Base-by-base conservation (phyloP, 108 stramenopile species). In the Cylindrotheca fusiformis region DNA sequence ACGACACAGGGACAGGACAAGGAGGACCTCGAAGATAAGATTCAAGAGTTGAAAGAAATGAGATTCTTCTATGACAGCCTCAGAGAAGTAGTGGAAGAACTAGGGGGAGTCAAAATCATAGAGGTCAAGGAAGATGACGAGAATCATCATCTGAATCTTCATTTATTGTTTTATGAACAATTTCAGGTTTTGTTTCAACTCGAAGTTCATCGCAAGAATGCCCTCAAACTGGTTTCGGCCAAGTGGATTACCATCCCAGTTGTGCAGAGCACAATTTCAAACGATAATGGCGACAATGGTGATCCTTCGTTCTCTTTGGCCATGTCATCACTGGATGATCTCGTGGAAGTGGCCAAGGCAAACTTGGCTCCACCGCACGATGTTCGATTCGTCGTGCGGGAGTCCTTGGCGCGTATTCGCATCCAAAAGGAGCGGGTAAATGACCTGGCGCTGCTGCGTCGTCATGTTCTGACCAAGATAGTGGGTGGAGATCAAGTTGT, bases 21-120 rank as follows among this genome's bases (percentile, higher is more conserved):
- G 26, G 41, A 58, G 10, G 63, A 75, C 19, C 51, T 81, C 31
- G 54, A 70, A 53, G 36, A 72, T 26, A 78, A 72, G 65, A 63
- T 65, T n/a, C 25, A 59, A 2, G 80, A 86, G 47, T 58, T 83
- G 41, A 58, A 66, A 26, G 66, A 81, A 54, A 79, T 80, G 62
- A 51, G 56, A 22, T 66, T 68, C 0, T 86, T 72, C 48, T 86
- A 86, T 53, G 60, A 78, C 44, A 75, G 76, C 6, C 73, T 83
- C 30, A 45, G 80, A 28, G 74, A 83, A 60, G 63, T 83, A 22
- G 72, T 81, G 69, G 81, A 86, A 49, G 85, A 83, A 68, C 55
- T 86, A 18, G 80, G 85, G 4, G 82, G 85, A 27, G 62, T 86
- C 45, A 78, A 75, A 60, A 83, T 86, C 31, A 49, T 81, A 48